Conservation (phyloP, 169 alveolate genomes). For the Plasmodium vinckei region DNA sequence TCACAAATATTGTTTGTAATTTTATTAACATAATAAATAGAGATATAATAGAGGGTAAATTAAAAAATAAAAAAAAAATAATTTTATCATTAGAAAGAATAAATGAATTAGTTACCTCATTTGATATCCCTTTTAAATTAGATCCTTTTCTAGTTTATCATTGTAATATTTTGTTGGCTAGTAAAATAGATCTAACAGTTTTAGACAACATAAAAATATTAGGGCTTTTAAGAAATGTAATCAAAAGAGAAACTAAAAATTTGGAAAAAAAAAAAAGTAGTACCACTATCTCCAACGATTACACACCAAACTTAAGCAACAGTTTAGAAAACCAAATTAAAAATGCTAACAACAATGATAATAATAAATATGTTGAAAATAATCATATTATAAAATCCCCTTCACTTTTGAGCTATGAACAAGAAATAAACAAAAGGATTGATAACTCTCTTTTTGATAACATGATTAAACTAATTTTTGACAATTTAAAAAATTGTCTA, state of each 20-base stretch:
- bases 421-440: neutral
- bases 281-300: neutral
- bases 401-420: neutral
- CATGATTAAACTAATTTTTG: slow-evolving; percentile 38
- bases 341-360: neutral
- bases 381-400: neutral
- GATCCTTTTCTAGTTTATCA: slow-evolving; percentile 28
- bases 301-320: neutral
- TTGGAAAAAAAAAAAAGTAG: neutral
- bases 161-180: slow-evolving; percentile 42
- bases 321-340: slow-evolving; percentile 10
- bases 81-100: slow-evolving; percentile 54
- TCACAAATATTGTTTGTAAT: slow-evolving; percentile 45
- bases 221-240: slow-evolving; percentile 20
- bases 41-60: slow-evolving; percentile 3
- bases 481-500: slow-evolving; percentile 58
- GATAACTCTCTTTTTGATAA: slow-evolving; percentile 19
- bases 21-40: slow-evolving; percentile 31
- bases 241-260: neutral
- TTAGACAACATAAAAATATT: slow-evolving; percentile 54
- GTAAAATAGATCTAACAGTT: slow-evolving; percentile 56
- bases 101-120: slow-evolving; percentile 20
- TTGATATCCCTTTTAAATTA: slow-evolving; percentile 35
- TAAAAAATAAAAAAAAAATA: slow-evolving; percentile 22
- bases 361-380: neutral